Conservation (phyloP, 257 asterid genomes). For the Jaltomata sinuosa region DNA sequence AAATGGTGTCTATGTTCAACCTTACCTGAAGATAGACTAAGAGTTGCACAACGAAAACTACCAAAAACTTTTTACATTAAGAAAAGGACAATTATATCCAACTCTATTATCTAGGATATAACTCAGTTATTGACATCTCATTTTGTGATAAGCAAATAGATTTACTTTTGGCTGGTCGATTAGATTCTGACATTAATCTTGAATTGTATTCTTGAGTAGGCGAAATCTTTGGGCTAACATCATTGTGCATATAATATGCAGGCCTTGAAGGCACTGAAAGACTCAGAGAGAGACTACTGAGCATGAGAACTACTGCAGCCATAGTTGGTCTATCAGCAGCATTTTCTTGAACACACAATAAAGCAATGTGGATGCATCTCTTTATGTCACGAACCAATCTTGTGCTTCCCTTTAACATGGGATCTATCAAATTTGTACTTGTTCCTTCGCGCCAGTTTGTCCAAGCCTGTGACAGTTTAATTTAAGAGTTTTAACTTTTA, state of each 20-base stretch:
- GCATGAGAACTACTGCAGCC: conserved; percentile 19
- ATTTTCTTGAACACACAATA: conserved; percentile 20
- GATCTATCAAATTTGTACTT: conserved; percentile 7
- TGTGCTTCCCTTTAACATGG: not conserved
- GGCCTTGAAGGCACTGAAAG: conserved; percentile 11
- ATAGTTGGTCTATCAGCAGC: conserved; percentile 16
- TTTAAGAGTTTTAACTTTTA: not conserved
- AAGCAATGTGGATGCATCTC: conserved; percentile 16
- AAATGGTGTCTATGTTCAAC: too few relatives aligned
- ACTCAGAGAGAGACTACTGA: not conserved
- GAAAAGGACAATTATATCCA: not conserved
- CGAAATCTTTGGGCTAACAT: too few relatives aligned
- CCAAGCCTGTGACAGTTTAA: conserved; percentile 10
- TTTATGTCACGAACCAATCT: not conserved
- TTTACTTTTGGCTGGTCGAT: not conserved
- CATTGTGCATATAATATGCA: not conserved
- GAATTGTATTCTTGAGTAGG: not conserved
- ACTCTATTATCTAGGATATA: not conserved
- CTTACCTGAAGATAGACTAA: too few relatives aligned
- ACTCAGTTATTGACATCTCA: not conserved
- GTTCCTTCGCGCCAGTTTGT: conserved; percentile 8
- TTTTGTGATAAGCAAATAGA: not conserved
- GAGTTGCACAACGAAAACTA: too few relatives aligned
- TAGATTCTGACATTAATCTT: not conserved
- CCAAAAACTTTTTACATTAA: too few relatives aligned